Conservation (phyloP, 139 green algal genomes). For the Chlamydomonas incerta region DNA sequence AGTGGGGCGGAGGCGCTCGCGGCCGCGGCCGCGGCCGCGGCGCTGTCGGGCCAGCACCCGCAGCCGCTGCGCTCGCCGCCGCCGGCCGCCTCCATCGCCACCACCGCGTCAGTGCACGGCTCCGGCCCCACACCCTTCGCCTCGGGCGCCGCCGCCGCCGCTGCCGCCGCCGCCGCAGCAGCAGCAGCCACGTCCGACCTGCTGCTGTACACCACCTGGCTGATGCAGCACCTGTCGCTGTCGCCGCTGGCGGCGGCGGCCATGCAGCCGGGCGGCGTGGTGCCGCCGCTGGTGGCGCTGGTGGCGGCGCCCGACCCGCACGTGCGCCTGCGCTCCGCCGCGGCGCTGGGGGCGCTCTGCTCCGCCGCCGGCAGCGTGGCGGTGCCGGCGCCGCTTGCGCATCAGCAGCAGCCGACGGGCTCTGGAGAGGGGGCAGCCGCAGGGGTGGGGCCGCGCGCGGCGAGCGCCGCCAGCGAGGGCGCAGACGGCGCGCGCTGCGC, state of each 20-base stretch:
- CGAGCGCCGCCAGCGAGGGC: no score
- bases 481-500: no score
- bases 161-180: not conserved
- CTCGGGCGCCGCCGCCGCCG: no score
- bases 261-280: not conserved
- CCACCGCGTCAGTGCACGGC: no score
- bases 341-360: slow-evolving; percentile 13
- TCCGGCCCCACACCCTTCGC: not conserved
- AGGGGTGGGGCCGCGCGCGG: no score
- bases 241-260: slow-evolving; percentile 7
- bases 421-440: not conserved
- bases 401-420: no score
- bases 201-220: slow-evolving; percentile 13
- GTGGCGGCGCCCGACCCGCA: slow-evolving; percentile 11
- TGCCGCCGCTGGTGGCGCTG: slow-evolving; percentile 17
- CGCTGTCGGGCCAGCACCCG: no score
- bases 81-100: no score
- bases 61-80: no score
- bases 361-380: not conserved
- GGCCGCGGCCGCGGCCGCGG: no score
- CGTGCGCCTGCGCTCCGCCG: slow-evolving; percentile 4
- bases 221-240: slow-evolving; percentile 31
- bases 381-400: not conserved
- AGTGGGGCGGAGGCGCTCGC: no score
- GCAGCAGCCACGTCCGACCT: not conserved